Conservation (phyloP, 495 filamentous ascomycete species). For the Oleoguttula mirabilis region DNA sequence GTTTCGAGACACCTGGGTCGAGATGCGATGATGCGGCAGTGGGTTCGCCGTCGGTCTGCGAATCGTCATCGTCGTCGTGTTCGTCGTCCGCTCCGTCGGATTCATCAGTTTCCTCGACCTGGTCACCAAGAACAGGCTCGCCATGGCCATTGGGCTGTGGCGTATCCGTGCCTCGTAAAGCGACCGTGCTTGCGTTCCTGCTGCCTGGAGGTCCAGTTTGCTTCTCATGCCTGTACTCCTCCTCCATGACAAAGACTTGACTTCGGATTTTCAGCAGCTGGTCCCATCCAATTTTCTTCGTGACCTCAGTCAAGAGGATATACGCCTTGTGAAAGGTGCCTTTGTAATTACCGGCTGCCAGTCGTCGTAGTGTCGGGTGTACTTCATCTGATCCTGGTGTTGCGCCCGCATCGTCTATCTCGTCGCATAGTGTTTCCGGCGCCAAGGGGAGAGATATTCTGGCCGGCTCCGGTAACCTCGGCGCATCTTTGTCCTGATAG, state of each 20-base stretch:
- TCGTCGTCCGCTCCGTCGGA: constrained; percentile 8
- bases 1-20: constrained; percentile 47
- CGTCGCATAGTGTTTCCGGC: constrained; percentile 81
- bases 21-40: constrained; percentile 46
- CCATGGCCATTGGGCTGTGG: constrained; percentile 50
- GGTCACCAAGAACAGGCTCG: too few relatives aligned
- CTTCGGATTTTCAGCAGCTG: constrained; percentile 84
- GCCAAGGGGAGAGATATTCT: constrained; percentile 78
- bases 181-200: constrained; percentile 64
- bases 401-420: constrained; percentile 83
- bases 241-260: constrained; percentile 98
- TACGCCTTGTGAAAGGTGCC: constrained; percentile 95
- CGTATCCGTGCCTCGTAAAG: constrained; percentile 53
- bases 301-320: constrained; percentile 84
- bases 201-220: constrained; percentile 45
- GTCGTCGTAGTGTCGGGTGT: constrained; percentile 72
- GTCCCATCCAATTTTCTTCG: constrained; percentile 93
- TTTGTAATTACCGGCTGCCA: constrained; percentile 78
- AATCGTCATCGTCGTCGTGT: constrained; percentile 27
- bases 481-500: constrained; percentile 94
- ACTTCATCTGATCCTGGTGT: constrained; percentile 62
- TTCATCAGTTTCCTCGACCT: constrained; percentile 24
- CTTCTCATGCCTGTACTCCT: constrained; percentile 89
- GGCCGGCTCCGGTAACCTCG: constrained; percentile 80
- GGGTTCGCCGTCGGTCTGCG: constrained; percentile 12